A percentile compares a stretch with the other conserved stretches of the same genome.
phyloP scores from a whole-genome alignment of 2,329 filamentous ascomycete genomes.

The Teratosphaeria pseudoeucalypti region DNA sequence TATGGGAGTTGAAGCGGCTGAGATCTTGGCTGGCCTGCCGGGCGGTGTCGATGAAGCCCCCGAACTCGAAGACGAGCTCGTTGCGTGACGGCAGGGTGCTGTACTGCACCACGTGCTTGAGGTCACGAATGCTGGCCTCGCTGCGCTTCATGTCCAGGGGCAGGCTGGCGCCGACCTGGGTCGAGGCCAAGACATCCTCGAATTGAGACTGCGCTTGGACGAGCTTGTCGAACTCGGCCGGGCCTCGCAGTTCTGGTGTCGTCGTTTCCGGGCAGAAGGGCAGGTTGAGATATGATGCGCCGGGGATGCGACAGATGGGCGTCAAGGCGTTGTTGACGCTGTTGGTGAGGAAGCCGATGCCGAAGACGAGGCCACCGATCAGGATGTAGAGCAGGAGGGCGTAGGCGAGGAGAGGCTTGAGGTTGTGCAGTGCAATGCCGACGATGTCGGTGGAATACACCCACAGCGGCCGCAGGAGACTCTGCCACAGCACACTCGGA shows the following conservation, averaged over 20 bases:
- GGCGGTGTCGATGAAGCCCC: constrained; percentile 62
- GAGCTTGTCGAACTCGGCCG: constrained; percentile 61
- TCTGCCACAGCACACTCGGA: constrained; percentile 20
- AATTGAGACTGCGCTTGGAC: constrained; percentile 67
- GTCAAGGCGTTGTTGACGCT: constrained; percentile 53
- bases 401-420: constrained; percentile 55
- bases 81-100: constrained; percentile 57
- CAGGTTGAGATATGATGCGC: constrained; percentile 49
- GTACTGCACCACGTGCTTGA: constrained; percentile 61
- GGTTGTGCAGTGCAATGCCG: constrained; percentile 48
- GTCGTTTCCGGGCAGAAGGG: constrained; percentile 46
- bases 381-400: constrained; percentile 52
- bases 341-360: constrained; percentile 51
- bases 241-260: constrained; percentile 17
- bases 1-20: constrained; percentile 65
- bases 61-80: constrained; percentile 65
- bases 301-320: constrained; percentile 61
- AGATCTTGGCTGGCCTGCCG: constrained; percentile 55
- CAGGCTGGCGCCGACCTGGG: constrained; percentile 54
- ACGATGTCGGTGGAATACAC: constrained; percentile 48
- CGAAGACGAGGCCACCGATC: constrained; percentile 48
- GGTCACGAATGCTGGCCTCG: constrained; percentile 62
- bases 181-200: constrained; percentile 61
- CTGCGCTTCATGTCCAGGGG: constrained; percentile 71
- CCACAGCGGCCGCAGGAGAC: constrained; percentile 26